Base-by-base conservation (phyloP, 257 asterid genomes). In the Solanum bulbocastanum region DNA sequence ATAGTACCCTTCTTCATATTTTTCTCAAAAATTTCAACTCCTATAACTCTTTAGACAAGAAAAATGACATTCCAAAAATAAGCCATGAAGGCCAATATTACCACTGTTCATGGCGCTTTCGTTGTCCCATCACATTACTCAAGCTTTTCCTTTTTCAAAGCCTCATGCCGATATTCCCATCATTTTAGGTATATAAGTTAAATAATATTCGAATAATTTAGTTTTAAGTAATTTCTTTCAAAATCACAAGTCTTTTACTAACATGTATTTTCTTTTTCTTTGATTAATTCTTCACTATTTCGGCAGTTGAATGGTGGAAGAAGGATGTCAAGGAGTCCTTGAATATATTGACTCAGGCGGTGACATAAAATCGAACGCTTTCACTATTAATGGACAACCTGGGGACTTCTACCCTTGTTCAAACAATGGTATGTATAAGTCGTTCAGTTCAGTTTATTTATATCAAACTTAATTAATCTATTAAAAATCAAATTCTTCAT, bases 31-130 rank as follows among this genome's bases (percentile, higher is more conserved):
- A 5, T 0, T 49, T 49, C 3, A 22, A 49, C 60, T 49, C 8
- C 8, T 49, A 15, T 15, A 49, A 49, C 22, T 15, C 22, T 2
- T 49, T 49, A 49, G 60, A 15, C 22, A 49, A 49, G 60, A 49
- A 49, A 49, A 49, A 5, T 49, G 60, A 5, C 60, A 49, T 14
- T 49, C 1, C 22, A 16, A 49, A 49, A 49, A 5, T 2, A 16
- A 20, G 0, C 22, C 8, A 49, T 15, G 22, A 49, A 49, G 15
- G 60, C 60, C 60, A 49, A 15, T 22, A 49, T 8, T 58, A 58
- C 93, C 16, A 94, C 97, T 1, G 94, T 93, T 4, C 93, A 89
- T 30, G 94, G 92, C n/a, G 92, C 93, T 0, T 87, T 94, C 0
- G 35, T 93, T 46, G 88, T 94, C 14, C 14, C 66, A 83, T 16